phyloP scores from a whole-genome alignment of 768 basidiomycete genomes.

The Naganishia vaughanmartiniae region DNA sequence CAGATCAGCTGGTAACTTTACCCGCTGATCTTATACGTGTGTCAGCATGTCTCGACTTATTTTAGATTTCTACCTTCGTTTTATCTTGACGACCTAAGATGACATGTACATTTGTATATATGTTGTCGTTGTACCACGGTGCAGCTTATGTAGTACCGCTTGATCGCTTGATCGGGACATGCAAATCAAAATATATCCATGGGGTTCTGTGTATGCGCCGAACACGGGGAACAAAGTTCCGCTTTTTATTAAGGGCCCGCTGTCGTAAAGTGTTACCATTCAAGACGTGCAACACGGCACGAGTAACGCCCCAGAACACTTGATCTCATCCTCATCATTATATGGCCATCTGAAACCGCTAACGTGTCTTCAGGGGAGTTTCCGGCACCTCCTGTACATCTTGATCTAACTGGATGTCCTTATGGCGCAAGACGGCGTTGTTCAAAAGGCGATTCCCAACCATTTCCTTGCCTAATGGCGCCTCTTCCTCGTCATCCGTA shows the following conservation, averaged over 20 bases:
- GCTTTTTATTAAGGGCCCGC: no score
- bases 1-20: neutral
- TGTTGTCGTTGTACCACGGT: neutral
- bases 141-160: neutral
- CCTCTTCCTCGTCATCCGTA: constrained; percentile 29
- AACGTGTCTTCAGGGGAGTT: neutral
- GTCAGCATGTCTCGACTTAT: neutral
- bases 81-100: neutral
- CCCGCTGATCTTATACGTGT: neutral
- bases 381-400: neutral
- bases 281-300: no score
- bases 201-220: neutral
- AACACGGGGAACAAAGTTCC: no score
- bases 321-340: neutral
- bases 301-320: no score
- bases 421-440: neutral
- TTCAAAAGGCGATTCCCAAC: neutral
- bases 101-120: neutral
- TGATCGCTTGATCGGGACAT: neutral
- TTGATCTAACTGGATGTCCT: neutral
- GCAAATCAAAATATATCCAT: neutral
- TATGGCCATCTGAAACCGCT: neutral
- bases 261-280: no score
- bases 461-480: neutral
- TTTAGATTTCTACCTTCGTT: neutral